These are phyloP conservation scores for Citrullus amarus DNA, from an alignment of 306 rosid genomes.

Conservation along the genomic window DNA sequence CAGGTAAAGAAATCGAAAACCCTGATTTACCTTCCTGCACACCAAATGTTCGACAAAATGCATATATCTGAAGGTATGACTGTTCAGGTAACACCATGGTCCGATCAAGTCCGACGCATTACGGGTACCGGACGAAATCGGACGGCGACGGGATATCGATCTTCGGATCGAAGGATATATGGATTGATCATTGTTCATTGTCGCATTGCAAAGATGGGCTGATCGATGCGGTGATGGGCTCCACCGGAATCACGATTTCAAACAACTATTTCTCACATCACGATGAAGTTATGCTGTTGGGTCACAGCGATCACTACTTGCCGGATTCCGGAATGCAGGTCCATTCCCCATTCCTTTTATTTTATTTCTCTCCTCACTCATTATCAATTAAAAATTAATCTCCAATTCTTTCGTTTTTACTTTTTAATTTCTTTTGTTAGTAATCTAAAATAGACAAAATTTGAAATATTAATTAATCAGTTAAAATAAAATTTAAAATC, in stretches of 20 bases:
- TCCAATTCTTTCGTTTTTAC: no score
- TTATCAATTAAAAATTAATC: not conserved
- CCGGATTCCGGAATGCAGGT: constrained; percentile 66
- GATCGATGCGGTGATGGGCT: constrained; percentile 79
- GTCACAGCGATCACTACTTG: constrained; percentile 63
- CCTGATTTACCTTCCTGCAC: not conserved
- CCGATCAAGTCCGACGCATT: constrained; percentile 63
- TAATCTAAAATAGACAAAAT: no score
- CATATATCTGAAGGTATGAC: not conserved
- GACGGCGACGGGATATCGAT: constrained; percentile 91
- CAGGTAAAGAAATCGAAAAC: constrained; percentile 28
- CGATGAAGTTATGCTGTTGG: constrained; percentile 75
- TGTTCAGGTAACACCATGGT: constrained; percentile 46
- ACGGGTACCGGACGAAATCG: constrained; percentile 51
- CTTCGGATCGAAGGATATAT: constrained; percentile 51
- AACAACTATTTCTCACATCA: constrained; percentile 78
- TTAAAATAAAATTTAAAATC: no score
- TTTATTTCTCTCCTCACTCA: not conserved
- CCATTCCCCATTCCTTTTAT: not conserved
- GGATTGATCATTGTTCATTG: constrained; percentile 80
- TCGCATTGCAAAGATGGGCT: constrained; percentile 85
- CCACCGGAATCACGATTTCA: constrained; percentile 74
- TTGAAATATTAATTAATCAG: no score
- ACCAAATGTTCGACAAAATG: not conserved
- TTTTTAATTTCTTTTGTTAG: no score